Evolutionary conservation across 495 filamentous ascomycete genomes (phyloP).

Genomic region (Lasiosphaeria hispida): DNA sequence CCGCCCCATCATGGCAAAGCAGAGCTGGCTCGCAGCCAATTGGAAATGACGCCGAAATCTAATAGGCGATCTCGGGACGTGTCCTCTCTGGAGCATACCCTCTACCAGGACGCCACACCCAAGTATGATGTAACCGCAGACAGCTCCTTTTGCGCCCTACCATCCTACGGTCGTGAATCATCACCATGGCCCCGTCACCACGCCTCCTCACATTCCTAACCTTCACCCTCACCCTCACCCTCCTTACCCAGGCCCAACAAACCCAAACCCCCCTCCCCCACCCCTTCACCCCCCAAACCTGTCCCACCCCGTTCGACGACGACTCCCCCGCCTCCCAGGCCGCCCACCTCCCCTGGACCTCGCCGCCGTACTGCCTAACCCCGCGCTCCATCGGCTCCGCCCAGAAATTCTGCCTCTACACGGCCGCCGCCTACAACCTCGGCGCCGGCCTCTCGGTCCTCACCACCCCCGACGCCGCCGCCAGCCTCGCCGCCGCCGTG

Average conservation of each 20-base stretch:
- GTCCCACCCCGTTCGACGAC: conserved; percentile 7
- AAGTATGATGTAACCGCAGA: no score
- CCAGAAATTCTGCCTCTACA: conserved; percentile 34
- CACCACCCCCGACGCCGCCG: conserved; percentile 28
- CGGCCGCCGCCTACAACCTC: conserved; percentile 28
- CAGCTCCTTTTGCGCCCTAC: no score
- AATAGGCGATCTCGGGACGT: no score
- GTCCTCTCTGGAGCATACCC: no score
- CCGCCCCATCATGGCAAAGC: no score
- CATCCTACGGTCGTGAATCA: no score
- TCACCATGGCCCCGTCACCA: neutral
- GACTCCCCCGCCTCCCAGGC: neutral
- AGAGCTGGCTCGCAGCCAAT: no score
- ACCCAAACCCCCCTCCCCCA: neutral
- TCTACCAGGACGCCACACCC: no score
- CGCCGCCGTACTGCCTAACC: conserved; percentile 13
- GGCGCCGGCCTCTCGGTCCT: conserved; percentile 25
- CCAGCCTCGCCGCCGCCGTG: conserved; percentile 23
- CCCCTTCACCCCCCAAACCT: neutral
- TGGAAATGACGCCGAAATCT: no score
- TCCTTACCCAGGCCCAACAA: no score
- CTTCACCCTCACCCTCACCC: no score
- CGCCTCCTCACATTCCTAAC: no score
- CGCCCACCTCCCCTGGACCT: conserved; percentile 14
- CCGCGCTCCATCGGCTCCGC: conserved; percentile 3